A percentile compares a stretch with the other conserved stretches of the same genome.
phyloP scores from a whole-genome alignment of 1,284 basidiomycete species.

The Cutaneotrichosporon cyanovorans region DNA sequence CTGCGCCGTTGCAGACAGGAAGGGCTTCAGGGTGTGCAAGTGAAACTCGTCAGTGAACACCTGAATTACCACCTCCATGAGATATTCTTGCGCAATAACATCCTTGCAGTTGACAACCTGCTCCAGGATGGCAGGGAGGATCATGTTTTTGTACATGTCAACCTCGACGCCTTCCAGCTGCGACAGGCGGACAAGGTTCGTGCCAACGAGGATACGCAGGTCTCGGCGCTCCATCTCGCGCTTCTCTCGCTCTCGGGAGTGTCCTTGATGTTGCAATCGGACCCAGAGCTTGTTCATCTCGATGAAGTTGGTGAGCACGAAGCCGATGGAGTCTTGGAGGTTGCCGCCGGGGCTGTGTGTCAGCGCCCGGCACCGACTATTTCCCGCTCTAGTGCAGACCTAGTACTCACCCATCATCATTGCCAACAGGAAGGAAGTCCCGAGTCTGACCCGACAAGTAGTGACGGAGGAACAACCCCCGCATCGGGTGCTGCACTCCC shows the following conservation, averaged over 20 bases:
- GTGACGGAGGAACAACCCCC: conserved; percentile 85
- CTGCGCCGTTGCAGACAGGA: conserved; percentile 86
- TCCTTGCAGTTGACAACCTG: conserved; percentile 96
- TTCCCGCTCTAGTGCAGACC: not conserved
- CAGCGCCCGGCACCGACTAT: not conserved
- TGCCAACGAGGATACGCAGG: conserved; percentile 86
- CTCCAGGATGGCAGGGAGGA: conserved; percentile 82
- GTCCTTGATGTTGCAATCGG: conserved; percentile 87
- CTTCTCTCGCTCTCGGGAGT: conserved; percentile 88
- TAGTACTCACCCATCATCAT: conserved; percentile 63
- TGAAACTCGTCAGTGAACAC: conserved; percentile 97
- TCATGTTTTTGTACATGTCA: conserved; percentile 72
- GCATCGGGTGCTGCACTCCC: conserved; percentile 85
- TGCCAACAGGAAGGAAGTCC: conserved; percentile 82
- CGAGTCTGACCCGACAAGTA: conserved; percentile 92
- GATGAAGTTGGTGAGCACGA: conserved; percentile 93
- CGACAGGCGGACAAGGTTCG: conserved; percentile 84
- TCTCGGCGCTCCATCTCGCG: conserved; percentile 89
- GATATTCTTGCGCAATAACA: conserved; percentile 91
- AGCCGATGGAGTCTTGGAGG: conserved; percentile 83
- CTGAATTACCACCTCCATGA: conserved; percentile 98
- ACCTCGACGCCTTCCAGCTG: conserved; percentile 91
- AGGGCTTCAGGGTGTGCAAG: conserved; percentile 80
- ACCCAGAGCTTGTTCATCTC: conserved; percentile 99
- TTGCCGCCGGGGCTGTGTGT: conserved; percentile 66